Base-by-base conservation (phyloP, 2,329 filamentous ascomycete species). In the Clonostachys byssicola region DNA sequence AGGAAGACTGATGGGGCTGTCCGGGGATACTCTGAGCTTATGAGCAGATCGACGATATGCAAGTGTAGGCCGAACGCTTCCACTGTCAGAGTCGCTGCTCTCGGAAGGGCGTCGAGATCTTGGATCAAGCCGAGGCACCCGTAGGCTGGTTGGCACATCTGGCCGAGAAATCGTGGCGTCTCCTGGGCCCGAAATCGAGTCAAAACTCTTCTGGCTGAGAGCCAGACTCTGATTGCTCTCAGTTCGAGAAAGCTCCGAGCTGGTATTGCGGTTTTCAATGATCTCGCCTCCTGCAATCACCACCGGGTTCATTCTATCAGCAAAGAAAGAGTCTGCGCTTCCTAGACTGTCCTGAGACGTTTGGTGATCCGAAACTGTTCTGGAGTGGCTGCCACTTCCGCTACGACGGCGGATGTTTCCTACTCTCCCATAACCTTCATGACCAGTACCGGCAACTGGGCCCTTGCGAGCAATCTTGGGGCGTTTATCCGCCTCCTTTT, bases 401-500 rank as follows among this genome's bases (percentile, higher is more conserved):
- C 83, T 89, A 46, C 86, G 79, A 33, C 85, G 78, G 49, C 83
- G 79, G 33, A 72, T 57, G 6, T 75, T 70, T 4, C 83, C 82
- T 47, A 89, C 73, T 47, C 78, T 79, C 1, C 86, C 86, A 57
- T 92, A 92, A 2, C 87, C 87, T 68, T 97, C 92, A 58, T 97
- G 91, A 0, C 92, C 92, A 36, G 92, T 97, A n/a, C 92, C 92
- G 39, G 92, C 92, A 14, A 80, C 82, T 18, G 92, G 92, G 0
- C 92, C 92, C 64, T 90, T 92, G 30, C 87, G 79, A 20, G 71
- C 6, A 39, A 39, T 9, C 16, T 51, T 8, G 23, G 9, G 23
- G 23, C 23, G 23, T 30, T 30, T 30, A 9, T 30, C 23, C 71
- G 60, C 52, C 77, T 83, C 9, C 33, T 45, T 57, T 23, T 57